phyloP scores from a whole-genome alignment of 345 rosid genomes.

The Citrus australasica region DNA sequence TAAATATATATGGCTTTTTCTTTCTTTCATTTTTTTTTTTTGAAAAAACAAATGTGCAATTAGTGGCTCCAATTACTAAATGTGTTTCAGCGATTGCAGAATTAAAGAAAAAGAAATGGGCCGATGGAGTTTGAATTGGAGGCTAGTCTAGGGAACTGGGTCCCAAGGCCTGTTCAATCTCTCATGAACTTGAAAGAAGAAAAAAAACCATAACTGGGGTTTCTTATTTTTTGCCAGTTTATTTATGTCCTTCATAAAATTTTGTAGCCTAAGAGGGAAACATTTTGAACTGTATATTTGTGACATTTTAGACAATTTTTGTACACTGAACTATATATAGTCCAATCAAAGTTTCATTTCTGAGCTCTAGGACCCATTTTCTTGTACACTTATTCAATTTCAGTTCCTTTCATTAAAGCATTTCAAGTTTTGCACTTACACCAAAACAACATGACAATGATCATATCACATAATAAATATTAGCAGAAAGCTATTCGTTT shows the following conservation, averaged over 20 bases:
- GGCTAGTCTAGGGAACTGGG: conserved; percentile 11
- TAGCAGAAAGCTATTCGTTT: background rate
- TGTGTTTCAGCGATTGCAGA: background rate
- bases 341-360: conserved; percentile 14
- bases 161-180: conserved; percentile 13
- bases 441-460: background rate
- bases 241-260: conserved; percentile 16
- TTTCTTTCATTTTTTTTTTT: no score
- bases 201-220: background rate
- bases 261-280: conserved; percentile 36
- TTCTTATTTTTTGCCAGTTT: conserved; percentile 17
- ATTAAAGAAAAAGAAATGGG: background rate
- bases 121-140: conserved; percentile 1
- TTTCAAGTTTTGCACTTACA: background rate
- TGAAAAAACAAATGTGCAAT: background rate
- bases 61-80: background rate
- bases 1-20: no score
- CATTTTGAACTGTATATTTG: conserved; percentile 28
- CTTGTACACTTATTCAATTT: background rate
- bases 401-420: conserved; percentile 11
- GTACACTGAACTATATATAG: conserved; percentile 9
- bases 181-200: background rate
- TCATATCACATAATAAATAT: background rate
- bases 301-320: conserved; percentile 27
- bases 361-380: conserved; percentile 20